Conservation (phyloP, 2,329 filamentous ascomycete species). For the Alternaria angustiovoidea region DNA sequence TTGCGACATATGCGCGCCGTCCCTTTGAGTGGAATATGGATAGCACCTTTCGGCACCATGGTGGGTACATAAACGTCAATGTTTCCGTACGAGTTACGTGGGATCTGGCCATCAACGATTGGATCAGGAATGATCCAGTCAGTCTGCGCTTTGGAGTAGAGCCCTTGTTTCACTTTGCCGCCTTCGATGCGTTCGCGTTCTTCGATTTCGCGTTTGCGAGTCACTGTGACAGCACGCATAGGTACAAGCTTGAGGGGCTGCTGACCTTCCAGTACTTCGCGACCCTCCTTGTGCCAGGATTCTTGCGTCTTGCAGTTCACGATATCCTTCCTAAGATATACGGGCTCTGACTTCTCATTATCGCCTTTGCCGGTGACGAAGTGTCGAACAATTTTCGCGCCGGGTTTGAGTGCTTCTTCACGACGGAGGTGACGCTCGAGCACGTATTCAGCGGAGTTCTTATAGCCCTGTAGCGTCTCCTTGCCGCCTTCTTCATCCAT, state of each 20-base stretch:
- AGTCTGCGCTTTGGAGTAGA: constrained; percentile 86
- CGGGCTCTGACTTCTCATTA: constrained; percentile 77
- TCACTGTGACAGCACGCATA: constrained; percentile 87
- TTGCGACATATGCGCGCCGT: constrained; percentile 82
- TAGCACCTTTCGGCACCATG: constrained; percentile 87
- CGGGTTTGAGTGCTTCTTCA: constrained; percentile 83
- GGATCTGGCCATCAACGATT: constrained; percentile 84
- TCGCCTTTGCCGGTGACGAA: constrained; percentile 80
- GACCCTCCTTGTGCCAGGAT: constrained; percentile 97
- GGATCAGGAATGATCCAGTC: constrained; percentile 94
- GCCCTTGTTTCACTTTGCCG: constrained; percentile 82
- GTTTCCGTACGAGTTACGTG: constrained; percentile 94
- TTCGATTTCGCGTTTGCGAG: constrained; percentile 86
- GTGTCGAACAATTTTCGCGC: constrained; percentile 72
- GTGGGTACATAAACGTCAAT: constrained; percentile 94
- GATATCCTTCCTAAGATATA: constrained; percentile 81
- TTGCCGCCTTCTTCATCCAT: constrained; percentile 77
- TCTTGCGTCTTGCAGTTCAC: constrained; percentile 88
- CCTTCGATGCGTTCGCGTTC: constrained; percentile 81
- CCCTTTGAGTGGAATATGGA: constrained; percentile 82
- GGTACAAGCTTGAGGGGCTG: constrained; percentile 85
- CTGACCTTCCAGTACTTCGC: constrained; percentile 74
- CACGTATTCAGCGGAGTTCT: constrained; percentile 83
- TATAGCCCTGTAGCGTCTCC: constrained; percentile 84
- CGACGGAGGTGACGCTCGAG: constrained; percentile 86